Conservation (phyloP, 2,329 filamentous ascomycete genomes). For the Ilyonectria robusta region DNA sequence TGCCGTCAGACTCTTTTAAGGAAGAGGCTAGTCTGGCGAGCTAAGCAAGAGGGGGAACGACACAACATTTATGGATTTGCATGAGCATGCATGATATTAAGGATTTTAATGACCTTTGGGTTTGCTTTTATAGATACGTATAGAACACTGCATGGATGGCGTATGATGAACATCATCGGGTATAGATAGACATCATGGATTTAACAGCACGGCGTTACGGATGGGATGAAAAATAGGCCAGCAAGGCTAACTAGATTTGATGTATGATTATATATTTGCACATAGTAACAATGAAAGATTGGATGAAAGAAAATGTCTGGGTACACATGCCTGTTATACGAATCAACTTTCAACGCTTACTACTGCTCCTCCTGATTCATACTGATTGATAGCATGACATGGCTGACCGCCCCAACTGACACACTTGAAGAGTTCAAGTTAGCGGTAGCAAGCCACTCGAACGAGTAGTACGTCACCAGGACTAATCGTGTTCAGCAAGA, state of each 20-base stretch:
- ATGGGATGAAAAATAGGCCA: constrained; percentile 2
- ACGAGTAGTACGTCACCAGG: background rate
- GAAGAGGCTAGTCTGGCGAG: constrained; percentile 14
- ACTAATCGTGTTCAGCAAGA: background rate
- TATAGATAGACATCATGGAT: background rate
- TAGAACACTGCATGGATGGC: constrained; percentile 16
- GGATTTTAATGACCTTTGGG: constrained; percentile 5
- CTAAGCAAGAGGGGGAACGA: constrained; percentile 28
- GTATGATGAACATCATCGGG: constrained; percentile 1
- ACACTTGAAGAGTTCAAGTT: background rate
- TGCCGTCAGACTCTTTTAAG: constrained; percentile 40
- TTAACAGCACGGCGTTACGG: constrained; percentile 21
- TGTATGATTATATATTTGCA: background rate
- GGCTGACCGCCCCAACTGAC: too few relatives aligned
- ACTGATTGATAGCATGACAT: background rate
- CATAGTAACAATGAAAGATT: background rate
- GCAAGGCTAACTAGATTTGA: constrained; percentile 2
- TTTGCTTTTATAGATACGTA: constrained; percentile 1
- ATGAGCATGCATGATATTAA: constrained; percentile 4
- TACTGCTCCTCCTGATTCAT: background rate
- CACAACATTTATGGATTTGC: constrained; percentile 11
- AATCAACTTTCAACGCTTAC: background rate
- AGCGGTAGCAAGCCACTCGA: too few relatives aligned
- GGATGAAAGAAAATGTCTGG: background rate
- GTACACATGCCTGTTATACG: background rate